These are phyloP conservation scores for Bullera alba DNA, from an alignment of 768 basidiomycete species.

Conservation along the genomic window DNA sequence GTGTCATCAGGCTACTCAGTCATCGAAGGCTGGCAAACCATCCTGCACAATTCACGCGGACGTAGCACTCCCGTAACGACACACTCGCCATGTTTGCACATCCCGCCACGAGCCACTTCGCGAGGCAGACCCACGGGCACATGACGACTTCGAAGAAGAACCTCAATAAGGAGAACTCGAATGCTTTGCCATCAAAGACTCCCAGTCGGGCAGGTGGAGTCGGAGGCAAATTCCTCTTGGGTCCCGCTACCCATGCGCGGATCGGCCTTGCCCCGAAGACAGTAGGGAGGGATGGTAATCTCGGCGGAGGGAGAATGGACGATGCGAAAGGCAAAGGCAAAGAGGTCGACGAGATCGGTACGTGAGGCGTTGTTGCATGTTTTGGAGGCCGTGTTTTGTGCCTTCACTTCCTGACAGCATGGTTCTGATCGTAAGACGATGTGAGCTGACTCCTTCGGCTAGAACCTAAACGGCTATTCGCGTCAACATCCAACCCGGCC, in stretches of 20 bases:
- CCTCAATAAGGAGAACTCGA: constrained; percentile 35
- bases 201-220: constrained; percentile 26
- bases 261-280: constrained; percentile 24
- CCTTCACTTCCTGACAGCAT: neutral
- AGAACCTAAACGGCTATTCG: constrained; percentile 38
- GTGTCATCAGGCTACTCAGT: too few species aligned
- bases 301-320: constrained; percentile 1
- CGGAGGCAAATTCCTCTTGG: too few species aligned
- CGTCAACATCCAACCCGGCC: constrained; percentile 12
- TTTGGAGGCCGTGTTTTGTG: neutral
- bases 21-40: too few species aligned
- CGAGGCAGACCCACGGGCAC: constrained; percentile 9
- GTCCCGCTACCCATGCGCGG: constrained; percentile 11
- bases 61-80: neutral
- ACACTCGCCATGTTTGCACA: constrained; percentile 24
- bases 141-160: constrained; percentile 23
- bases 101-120: constrained; percentile 17
- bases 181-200: constrained; percentile 30
- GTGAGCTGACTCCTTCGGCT: constrained; percentile 1
- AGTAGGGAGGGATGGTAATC: constrained; percentile 29
- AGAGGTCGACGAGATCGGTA: constrained; percentile 37
- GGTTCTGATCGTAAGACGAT: neutral
- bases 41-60: too few species aligned
- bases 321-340: constrained; percentile 25
- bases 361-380: too few species aligned